A percentile compares a stretch with the other conserved stretches of the same genome.
Conservation (phyloP, 2,329 filamentous ascomycete genomes). For the Gyromitra esculenta region DNA sequence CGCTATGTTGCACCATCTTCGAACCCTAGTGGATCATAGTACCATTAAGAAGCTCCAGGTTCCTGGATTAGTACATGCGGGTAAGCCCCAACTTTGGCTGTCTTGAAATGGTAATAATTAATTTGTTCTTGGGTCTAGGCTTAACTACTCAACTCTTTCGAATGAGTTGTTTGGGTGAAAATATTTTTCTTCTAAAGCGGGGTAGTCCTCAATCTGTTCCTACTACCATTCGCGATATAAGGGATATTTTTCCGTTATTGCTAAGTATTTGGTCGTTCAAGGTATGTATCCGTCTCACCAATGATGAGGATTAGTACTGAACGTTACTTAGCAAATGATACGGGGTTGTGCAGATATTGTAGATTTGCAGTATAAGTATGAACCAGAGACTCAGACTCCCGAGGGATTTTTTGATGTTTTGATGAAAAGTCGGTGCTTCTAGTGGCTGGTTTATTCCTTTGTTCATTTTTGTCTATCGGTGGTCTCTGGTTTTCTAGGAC, state of each 20-base stretch:
- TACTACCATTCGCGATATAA: background rate
- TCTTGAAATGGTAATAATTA: no score
- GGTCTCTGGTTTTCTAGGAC: no score
- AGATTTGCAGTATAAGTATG: background rate
- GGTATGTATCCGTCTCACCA: background rate
- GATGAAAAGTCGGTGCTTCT: no score
- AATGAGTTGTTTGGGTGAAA: background rate
- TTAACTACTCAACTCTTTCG: background rate
- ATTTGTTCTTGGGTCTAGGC: background rate
- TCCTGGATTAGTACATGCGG: background rate
- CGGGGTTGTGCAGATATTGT: background rate
- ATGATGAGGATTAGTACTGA: background rate
- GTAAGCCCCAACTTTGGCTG: background rate
- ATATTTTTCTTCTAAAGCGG: background rate
- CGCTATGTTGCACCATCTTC: background rate
- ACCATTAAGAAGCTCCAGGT: background rate
- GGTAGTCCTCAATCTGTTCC: background rate
- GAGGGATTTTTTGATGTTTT: no score
- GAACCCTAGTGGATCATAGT: background rate
- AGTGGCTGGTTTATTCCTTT: no score
- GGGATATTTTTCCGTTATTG: background rate
- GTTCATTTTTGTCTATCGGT: no score
- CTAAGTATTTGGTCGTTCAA: background rate
- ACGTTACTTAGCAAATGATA: background rate
- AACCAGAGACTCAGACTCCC: no score